A percentile compares a stretch with the other conserved stretches of the same genome.
Evolutionary conservation across 169 alveolate genomes (phyloP).

Genomic region (Miamiensis avidus): DNA sequence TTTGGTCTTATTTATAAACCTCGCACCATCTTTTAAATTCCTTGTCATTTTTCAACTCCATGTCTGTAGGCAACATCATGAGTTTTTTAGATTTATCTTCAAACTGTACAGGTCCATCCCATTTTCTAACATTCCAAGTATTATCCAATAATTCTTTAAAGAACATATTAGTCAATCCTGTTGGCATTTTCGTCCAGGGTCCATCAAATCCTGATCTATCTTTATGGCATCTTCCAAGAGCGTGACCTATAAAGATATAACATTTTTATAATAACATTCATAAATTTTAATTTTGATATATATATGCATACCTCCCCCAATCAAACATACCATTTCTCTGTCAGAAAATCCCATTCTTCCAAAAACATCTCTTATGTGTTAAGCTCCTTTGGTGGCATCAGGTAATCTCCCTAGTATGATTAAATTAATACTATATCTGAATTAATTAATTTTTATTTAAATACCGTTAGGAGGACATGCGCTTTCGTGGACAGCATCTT

Average conservation of each 20-base stretch:
- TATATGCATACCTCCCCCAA: slow-evolving; percentile 26
- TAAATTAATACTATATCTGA: neutral
- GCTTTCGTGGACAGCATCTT: slow-evolving; percentile 12
- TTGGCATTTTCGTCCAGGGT: slow-evolving; percentile 30
- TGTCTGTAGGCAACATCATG: slow-evolving; percentile 31
- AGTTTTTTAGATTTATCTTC: slow-evolving; percentile 21
- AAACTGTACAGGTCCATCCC: slow-evolving; percentile 19
- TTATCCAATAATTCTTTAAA: slow-evolving; percentile 28
- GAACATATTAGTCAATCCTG: slow-evolving; percentile 10
- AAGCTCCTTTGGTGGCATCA: slow-evolving; percentile 18
- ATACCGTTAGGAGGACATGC: slow-evolving; percentile 20
- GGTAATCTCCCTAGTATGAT: slow-evolving; percentile 3
- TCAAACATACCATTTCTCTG: slow-evolving; percentile 33
- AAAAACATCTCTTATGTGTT: slow-evolving; percentile 27
- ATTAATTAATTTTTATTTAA: no score
- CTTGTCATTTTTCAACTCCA: slow-evolving; percentile 16
- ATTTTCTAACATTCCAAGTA: slow-evolving; percentile 10
- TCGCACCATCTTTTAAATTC: slow-evolving; percentile 2
- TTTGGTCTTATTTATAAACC: slow-evolving; percentile 8
- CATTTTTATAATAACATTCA: neutral
- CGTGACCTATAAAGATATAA: neutral
- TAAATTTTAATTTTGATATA: no score
- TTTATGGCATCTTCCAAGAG: slow-evolving; percentile 19
- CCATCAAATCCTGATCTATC: slow-evolving; percentile 23
- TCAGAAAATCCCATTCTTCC: slow-evolving; percentile 26